Conservation (phyloP, 495 filamentous ascomycete genomes). For the Penicillium argentinense region DNA sequence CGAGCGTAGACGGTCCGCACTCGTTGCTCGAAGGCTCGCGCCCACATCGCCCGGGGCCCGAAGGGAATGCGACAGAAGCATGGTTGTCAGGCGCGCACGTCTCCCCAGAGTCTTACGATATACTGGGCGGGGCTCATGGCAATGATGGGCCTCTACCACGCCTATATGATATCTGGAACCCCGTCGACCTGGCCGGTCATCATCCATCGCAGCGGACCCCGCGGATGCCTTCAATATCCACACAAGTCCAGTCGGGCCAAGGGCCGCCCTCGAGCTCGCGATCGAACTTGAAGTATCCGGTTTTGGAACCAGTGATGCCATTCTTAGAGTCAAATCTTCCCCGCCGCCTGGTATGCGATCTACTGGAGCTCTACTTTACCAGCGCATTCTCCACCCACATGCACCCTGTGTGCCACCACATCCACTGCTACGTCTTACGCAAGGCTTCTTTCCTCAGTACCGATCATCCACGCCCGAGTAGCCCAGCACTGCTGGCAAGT, state of each 20-base stretch:
- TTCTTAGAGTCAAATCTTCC: constrained; percentile 74
- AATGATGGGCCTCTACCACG: constrained; percentile 33
- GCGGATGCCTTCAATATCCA: constrained; percentile 12
- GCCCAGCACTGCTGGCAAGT: constrained; percentile 83
- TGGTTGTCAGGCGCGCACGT: constrained; percentile 42
- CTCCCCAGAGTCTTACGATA: constrained; percentile 39
- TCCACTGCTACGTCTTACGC: constrained; percentile 87
- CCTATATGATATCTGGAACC: constrained; percentile 41
- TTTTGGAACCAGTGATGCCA: constrained; percentile 78
- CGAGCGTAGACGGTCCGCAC: constrained; percentile 34
- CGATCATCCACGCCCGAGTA: constrained; percentile 75
- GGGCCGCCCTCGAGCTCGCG: constrained; percentile 13
- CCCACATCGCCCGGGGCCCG: constrained; percentile 14
- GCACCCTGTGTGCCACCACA: constrained; percentile 88
- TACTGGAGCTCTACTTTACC: constrained; percentile 84
- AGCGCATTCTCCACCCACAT: constrained; percentile 82
- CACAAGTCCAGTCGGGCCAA: constrained; percentile 9
- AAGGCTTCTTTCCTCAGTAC: constrained; percentile 84
- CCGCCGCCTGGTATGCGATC: constrained; percentile 74
- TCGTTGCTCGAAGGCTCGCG: constrained; percentile 23
- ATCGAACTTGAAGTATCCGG: constrained; percentile 70
- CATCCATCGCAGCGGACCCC: constrained; percentile 5
- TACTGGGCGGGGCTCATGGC: constrained; percentile 26
- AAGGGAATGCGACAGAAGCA: constrained; percentile 36
- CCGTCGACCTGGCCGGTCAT: constrained; percentile 29